Evolutionary conservation across 1,139 yeast species (phyloP), one percentile per base, ranked within the genome.

Genomic region (Diutina catenulata): DNA sequence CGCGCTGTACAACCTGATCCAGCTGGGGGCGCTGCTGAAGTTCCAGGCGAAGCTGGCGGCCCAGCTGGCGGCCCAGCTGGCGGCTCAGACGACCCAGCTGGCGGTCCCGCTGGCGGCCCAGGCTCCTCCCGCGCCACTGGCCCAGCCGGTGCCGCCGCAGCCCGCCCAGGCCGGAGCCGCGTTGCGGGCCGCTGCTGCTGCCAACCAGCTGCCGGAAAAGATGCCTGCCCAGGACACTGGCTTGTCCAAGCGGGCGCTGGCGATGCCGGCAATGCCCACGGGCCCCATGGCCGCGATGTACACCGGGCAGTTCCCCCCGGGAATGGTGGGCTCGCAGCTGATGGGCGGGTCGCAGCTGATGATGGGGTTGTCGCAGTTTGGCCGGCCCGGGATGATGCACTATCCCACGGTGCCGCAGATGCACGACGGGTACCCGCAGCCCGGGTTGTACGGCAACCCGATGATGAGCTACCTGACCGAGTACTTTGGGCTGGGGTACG

Each of bases 1-100:
- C 26, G 38, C 19, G 37, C 24, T 23, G 28, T 32, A 37, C 28
- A 11, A 36, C 35, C 31, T 13, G 18, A 31, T 31, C 20, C 35
- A 31, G 19, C 25, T 21, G 35, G 35, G 35, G 24, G 35, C 35
- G 19, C 35, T 31, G 35, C 14, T 19, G 14, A 31, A 31, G 25
- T 31, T 31, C n/a, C 20, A 31, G 18, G 35, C 21, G 26, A n/a
- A n/a, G n/a, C n/a, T n/a, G n/a, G n/a, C n/a, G n/a, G n/a, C n/a
- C n/a, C n/a, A n/a, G n/a, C 21, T 26, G 25, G 15, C 15, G 25
- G 21, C 20, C 18, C 20, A 31, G 19, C 14, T 19, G 16, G 15
- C 18, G 13, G 29, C 29, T 11, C 35, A 19, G 22, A n/a, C n/a
- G 24, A 19, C 35, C 19, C 35, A 21, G 35, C 35, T 31, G 22